phyloP scores from a whole-genome alignment of 2,329 filamentous ascomycete species.

The Scedosporium dehoogii region DNA sequence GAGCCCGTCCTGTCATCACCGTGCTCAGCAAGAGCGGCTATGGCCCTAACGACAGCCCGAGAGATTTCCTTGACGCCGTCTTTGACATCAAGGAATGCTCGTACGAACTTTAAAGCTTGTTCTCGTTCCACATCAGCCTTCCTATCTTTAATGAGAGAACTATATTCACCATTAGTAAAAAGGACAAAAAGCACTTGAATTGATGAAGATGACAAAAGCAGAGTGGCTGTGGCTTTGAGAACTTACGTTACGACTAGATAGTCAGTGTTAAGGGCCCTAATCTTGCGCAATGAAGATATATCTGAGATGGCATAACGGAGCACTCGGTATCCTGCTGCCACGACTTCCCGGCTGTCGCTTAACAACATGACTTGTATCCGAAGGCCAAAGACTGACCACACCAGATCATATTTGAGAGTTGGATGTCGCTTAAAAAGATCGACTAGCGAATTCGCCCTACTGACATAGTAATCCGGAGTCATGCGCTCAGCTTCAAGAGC shows the following conservation, averaged over 20 bases:
- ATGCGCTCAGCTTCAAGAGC: slow-evolving; percentile 81
- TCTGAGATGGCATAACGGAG: slow-evolving; percentile 93
- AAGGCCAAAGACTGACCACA: slow-evolving; percentile 89
- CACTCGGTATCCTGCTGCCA: slow-evolving; percentile 87
- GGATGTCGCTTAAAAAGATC: slow-evolving; percentile 91
- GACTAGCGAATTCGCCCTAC: slow-evolving; percentile 84
- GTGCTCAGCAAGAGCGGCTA: slow-evolving; percentile 85
- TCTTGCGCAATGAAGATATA: slow-evolving; percentile 76
- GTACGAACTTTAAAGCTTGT: slow-evolving; percentile 91
- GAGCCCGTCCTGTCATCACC: slow-evolving; percentile 58
- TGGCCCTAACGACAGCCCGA: slow-evolving; percentile 73
- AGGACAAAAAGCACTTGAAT: background rate
- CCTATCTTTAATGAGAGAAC: slow-evolving; percentile 85
- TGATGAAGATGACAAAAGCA: too few species aligned
- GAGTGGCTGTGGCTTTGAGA: background rate
- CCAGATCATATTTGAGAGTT: slow-evolving; percentile 90
- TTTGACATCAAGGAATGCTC: slow-evolving; percentile 91
- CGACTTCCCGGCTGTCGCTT: slow-evolving; percentile 90
- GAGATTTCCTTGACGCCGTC: slow-evolving; percentile 84
- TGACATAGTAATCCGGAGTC: slow-evolving; percentile 90
- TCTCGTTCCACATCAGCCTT: slow-evolving; percentile 97
- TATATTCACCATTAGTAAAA: slow-evolving; percentile 15
- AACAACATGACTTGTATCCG: slow-evolving; percentile 93
- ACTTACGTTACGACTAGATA: slow-evolving; percentile 69
- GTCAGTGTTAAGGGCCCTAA: slow-evolving; percentile 81